Evolutionary conservation across 2,329 filamentous ascomycete species (phyloP), one percentile per base, ranked within the genome.

Genomic region (Drechslerella stenobrocha): DNA sequence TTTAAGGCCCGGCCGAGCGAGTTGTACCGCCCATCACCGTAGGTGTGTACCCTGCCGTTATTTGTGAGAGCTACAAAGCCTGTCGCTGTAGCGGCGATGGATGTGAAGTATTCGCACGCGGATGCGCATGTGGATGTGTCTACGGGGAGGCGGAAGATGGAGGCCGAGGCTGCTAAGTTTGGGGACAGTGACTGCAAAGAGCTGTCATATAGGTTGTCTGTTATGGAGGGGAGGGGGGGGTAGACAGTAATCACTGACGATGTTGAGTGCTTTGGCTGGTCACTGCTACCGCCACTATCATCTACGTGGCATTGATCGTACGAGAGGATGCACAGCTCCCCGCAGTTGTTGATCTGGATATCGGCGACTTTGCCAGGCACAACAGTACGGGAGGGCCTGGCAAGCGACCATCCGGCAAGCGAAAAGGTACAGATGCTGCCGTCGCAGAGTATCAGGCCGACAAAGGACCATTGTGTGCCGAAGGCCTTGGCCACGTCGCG

Each of bases 21-120:
- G 32, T 66, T 66, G 51, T 52, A 59, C 11, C 61, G 55, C n/a
- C 32, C 45, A 11, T 66, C 61, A 8, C 61, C 61, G 47, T 58
- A 59, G 26, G 61, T 66, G 18, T 58, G 59, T n/a, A 66, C 42
- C 15, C 52, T 58, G 2, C 61, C 53, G 7, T 11, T 26, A 24
- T 52, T 52, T 1, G 61, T 58, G 26, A 66, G 22, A 2, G 53
- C 53, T 9, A 66, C 40, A 26, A 66, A 66, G 1, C 61, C 61
- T 1, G 61, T 66, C 5, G 53, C 40, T 22, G 61, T 66, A 22
- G 61, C 44, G 4, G 40, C 23, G 2, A 66, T 37, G 7, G 48
- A 28, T 23, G 18, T 50, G 26, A 66, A 66, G 23, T 7, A 20
- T 8, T 52, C 52, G 2, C n/a, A 1, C 3, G 22, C 11, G 28